These are phyloP conservation scores for Lichina pygmaea DNA, from an alignment of 495 filamentous ascomycete species.

Conservation along the genomic window DNA sequence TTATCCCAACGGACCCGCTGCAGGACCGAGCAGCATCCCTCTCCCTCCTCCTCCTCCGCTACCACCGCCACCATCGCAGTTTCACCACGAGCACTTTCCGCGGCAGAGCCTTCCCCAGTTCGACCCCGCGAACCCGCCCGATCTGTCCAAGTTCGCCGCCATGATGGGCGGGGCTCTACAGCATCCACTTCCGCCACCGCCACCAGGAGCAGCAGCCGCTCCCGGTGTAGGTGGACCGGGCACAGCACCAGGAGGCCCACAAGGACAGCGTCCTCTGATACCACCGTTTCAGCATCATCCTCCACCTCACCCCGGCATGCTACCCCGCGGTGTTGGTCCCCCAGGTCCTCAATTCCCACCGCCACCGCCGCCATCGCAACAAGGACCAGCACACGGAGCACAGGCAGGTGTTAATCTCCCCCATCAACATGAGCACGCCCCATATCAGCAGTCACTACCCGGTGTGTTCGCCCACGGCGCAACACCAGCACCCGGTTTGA, in stretches of 20 bases:
- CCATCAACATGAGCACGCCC: no score
- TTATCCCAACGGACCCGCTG: constrained; percentile 21
- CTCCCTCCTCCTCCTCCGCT: constrained; percentile 20
- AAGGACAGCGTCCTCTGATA: constrained; percentile 8
- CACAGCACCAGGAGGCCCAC: constrained; percentile 16
- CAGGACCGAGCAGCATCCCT: constrained; percentile 3
- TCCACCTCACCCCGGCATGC: background rate
- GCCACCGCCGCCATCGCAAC: background rate
- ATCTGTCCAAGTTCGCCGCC: constrained; percentile 39
- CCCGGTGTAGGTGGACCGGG: constrained; percentile 8
- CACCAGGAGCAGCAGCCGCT: background rate
- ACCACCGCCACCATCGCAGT: constrained; percentile 18
- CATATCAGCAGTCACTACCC: no score
- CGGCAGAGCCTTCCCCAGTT: constrained; percentile 11
- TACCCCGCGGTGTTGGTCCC: constrained; percentile 15
- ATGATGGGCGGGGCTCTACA: constrained; percentile 16
- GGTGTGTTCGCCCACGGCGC: no score
- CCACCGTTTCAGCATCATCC: background rate
- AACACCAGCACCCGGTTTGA: no score
- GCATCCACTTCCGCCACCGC: constrained; percentile 9
- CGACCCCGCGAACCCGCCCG: constrained; percentile 31
- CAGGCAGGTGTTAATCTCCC: no score
- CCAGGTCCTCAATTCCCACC: constrained; percentile 16
- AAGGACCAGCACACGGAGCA: no score
- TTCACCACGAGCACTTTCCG: background rate